These are phyloP conservation scores for Lathyrus sativus DNA, from an alignment of 306 rosid species.

Conservation along the genomic window DNA sequence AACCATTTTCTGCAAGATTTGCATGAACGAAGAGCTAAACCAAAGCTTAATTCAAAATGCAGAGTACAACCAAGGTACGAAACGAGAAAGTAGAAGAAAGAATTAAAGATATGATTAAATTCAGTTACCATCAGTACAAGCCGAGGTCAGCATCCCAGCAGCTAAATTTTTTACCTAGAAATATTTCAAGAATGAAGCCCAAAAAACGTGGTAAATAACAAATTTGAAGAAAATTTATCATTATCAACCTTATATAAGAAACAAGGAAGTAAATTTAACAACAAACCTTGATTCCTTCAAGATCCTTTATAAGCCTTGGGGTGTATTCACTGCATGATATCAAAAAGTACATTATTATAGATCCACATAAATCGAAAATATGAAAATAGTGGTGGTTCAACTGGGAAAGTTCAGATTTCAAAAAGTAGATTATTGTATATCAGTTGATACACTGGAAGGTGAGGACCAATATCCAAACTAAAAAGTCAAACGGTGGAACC, in stretches of 20 bases:
- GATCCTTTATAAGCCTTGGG: constrained; percentile 92
- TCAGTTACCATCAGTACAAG: constrained; percentile 80
- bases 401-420: no score
- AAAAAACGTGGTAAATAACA: constrained; percentile 18
- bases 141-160: constrained; percentile 88
- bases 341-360: constrained; percentile 21
- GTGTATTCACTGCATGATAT: constrained; percentile 73
- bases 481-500: no score
- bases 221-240: constrained; percentile 31
- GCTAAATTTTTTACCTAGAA: constrained; percentile 69
- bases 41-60: constrained; percentile 11
- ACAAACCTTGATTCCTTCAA: constrained; percentile 83
- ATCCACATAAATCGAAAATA: constrained; percentile 13
- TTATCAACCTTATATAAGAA: constrained; percentile 30
- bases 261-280: constrained; percentile 37
- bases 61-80: constrained; percentile 16
- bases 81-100: not conserved
- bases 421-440: no score
- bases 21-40: constrained; percentile 28
- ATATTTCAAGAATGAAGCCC: constrained; percentile 30
- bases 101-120: constrained; percentile 1
- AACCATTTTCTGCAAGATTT: constrained; percentile 78
- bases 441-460: no score
- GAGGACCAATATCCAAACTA: no score
- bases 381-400: no score